Evolutionary conservation across 176 grass and related monocot species (phyloP).

Genomic region (Zoysia pacifica): DNA sequence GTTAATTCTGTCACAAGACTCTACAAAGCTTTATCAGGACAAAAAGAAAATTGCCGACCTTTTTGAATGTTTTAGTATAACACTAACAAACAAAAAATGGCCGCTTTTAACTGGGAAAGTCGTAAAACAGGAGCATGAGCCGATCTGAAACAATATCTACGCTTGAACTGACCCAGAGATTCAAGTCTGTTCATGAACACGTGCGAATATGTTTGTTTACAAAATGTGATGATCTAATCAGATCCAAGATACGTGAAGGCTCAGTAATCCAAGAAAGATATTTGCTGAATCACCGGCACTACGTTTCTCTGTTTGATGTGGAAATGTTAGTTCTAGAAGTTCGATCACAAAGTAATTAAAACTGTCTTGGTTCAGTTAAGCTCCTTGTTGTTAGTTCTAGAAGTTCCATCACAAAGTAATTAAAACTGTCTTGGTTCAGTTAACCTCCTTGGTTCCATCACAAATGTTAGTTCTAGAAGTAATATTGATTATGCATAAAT

Average conservation of each 20-base stretch:
- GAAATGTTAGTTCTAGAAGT: constrained; percentile 37
- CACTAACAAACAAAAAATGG: not conserved
- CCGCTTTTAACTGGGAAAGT: constrained; percentile 3
- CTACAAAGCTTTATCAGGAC: not conserved
- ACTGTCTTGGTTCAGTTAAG: constrained; percentile 1
- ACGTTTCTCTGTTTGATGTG: not conserved
- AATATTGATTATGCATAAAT: not conserved
- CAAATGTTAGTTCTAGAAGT: too few relatives aligned
- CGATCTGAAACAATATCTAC: not conserved
- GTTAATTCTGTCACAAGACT: not conserved
- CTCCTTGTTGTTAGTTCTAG: constrained; percentile 25
- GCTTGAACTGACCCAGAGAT: not conserved
- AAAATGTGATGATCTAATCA: constrained; percentile 12
- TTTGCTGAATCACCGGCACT: not conserved
- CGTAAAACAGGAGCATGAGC: not conserved
- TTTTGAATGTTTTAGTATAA: constrained; percentile 5
- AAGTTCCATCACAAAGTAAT: not conserved
- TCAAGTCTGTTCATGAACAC: constrained; percentile 24
- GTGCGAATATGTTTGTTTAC: constrained; percentile 15
- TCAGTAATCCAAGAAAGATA: constrained; percentile 6
- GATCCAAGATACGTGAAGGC: constrained; percentile 1
- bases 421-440: not conserved
- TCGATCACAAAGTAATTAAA: not conserved
- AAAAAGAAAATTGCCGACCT: constrained; percentile 1
- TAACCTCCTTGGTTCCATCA: constrained; percentile 2